A percentile compares a stretch with the other conserved stretches of the same genome.
These are phyloP conservation scores for Venturia oleaginea DNA, from an alignment of 2,329 filamentous ascomycete species.

Conservation along the genomic window DNA sequence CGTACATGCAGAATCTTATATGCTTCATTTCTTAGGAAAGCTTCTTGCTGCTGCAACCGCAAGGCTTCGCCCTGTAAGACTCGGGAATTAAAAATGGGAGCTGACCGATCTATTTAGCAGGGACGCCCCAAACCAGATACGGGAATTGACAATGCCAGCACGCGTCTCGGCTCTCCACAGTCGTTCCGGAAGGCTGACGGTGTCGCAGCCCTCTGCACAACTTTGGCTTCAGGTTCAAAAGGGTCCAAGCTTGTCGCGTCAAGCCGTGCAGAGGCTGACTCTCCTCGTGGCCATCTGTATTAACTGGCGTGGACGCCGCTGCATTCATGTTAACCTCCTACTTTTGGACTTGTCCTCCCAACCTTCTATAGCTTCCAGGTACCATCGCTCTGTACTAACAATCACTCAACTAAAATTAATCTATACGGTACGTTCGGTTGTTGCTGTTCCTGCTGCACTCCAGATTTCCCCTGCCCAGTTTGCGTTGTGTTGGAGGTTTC, in stretches of 20 bases:
- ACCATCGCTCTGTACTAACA: neutral
- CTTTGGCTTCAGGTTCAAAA: neutral
- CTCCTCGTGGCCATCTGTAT: neutral
- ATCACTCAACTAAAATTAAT: neutral
- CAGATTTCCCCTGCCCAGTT: constrained; percentile 3
- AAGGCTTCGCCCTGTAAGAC: neutral
- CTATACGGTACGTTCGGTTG: neutral
- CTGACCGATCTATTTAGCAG: neutral
- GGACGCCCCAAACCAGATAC: neutral
- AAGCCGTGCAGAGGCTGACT: constrained; percentile 3
- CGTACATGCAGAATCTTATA: constrained; percentile 4
- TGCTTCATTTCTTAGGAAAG: neutral
- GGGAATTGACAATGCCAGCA: neutral
- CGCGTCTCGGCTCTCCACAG: constrained; percentile 2
- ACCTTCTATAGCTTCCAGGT: neutral
- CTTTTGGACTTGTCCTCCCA: neutral
- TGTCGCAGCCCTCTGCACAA: neutral
- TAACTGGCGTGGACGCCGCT: neutral
- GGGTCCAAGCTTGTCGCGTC: neutral
- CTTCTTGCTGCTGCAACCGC: neutral
- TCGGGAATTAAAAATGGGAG: neutral
- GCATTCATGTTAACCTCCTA: constrained; percentile 1
- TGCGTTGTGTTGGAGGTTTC: constrained; percentile 6
- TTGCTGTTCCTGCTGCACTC: neutral
- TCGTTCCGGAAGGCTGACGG: neutral